Evolutionary conservation across 345 rosid species (phyloP).

Genomic region (Brassica incana): DNA sequence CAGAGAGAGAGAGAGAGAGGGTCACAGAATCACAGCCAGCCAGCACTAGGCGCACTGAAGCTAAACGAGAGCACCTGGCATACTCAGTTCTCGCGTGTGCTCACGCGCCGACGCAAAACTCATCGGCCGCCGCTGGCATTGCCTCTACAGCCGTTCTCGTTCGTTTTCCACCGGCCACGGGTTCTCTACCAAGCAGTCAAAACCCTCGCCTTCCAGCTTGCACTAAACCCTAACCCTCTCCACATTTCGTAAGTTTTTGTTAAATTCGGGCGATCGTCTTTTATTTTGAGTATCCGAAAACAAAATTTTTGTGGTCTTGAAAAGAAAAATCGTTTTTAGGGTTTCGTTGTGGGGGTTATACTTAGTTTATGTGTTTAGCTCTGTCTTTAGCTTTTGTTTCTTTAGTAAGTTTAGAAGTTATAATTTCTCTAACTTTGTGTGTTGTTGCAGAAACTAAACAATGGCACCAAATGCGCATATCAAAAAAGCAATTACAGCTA

Average conservation of each 20-base stretch:
- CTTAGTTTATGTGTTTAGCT: not conserved
- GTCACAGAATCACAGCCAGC: not conserved
- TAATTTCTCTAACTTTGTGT: not conserved
- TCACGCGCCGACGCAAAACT: slow-evolving; percentile 30
- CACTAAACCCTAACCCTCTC: slow-evolving; percentile 26
- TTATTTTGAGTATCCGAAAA: not conserved
- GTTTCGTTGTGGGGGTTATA: not conserved
- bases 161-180: not conserved
- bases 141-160: not conserved
- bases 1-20: not conserved
- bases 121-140: slow-evolving; percentile 20
- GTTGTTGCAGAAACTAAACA: slow-evolving; percentile 17
- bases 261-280: not conserved
- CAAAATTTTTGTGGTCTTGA: not conserved
- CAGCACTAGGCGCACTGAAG: not conserved
- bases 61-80: not conserved
- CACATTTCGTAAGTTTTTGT: slow-evolving; percentile 11
- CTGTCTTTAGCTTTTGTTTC: not conserved
- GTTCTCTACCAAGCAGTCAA: not conserved
- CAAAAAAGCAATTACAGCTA: slow-evolving; percentile 60
- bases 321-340: not conserved
- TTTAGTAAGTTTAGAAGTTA: not conserved
- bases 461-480: slow-evolving; percentile 64
- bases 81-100: slow-evolving; percentile 3
- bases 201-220: not conserved